These are phyloP conservation scores for Vanderwaltozyma polyspora DNA, from an alignment of 805 yeast species.

Conservation along the genomic window DNA sequence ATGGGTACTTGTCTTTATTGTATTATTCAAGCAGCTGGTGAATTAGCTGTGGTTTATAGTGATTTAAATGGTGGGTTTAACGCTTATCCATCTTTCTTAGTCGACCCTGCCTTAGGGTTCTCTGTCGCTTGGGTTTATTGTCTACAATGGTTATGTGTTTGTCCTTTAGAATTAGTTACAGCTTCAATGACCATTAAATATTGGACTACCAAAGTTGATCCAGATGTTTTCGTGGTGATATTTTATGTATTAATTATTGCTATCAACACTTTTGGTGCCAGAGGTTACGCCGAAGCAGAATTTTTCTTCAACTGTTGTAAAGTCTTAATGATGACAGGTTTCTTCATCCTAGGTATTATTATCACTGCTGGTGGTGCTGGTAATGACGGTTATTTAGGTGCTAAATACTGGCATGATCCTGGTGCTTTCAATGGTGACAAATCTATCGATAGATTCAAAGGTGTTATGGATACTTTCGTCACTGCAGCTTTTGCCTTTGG, in stretches of 20 bases:
- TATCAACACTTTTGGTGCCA: slow-evolving; percentile 45
- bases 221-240: slow-evolving; percentile 48
- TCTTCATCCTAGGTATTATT: slow-evolving; percentile 48
- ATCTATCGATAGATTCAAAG: slow-evolving; percentile 39
- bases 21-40: slow-evolving; percentile 55
- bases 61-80: slow-evolving; percentile 51
- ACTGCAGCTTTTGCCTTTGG: slow-evolving; percentile 59
- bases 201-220: slow-evolving; percentile 40
- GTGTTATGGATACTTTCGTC: slow-evolving; percentile 52
- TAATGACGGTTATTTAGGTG: slow-evolving; percentile 43
- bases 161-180: slow-evolving; percentile 58
- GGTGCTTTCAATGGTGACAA: slow-evolving; percentile 46
- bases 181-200: slow-evolving; percentile 45
- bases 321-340: slow-evolving; percentile 47
- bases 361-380: slow-evolving; percentile 49
- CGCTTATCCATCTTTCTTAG: slow-evolving; percentile 47
- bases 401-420: slow-evolving; percentile 47
- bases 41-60: slow-evolving; percentile 56
- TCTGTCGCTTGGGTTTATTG: slow-evolving; percentile 66
- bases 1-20: slow-evolving; percentile 53
- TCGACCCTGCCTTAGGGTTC: slow-evolving; percentile 60
- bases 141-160: slow-evolving; percentile 50
- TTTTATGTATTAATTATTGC: slow-evolving; percentile 40
- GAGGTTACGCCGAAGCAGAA: slow-evolving; percentile 59
- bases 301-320: slow-evolving; percentile 48